These are phyloP conservation scores for Trichoderma asperellum DNA, from an alignment of 2,329 filamentous ascomycete species.

Conservation along the genomic window DNA sequence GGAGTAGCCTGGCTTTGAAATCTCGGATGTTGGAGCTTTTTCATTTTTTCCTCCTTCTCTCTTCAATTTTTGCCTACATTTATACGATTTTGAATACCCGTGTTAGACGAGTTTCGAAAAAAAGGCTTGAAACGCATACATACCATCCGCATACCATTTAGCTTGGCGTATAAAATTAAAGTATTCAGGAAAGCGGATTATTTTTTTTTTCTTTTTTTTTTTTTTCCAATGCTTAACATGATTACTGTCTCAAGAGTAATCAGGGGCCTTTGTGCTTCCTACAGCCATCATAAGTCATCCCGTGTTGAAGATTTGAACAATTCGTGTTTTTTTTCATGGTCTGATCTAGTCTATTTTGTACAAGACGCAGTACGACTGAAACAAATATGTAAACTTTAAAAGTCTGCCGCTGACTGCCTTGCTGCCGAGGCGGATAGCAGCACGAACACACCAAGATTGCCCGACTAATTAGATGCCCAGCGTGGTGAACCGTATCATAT, in stretches of 20 bases:
- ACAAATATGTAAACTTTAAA: background rate
- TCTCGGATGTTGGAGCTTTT: background rate
- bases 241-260: background rate
- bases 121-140: background rate
- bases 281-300: background rate
- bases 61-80: constrained; percentile 17
- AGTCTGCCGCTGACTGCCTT: background rate
- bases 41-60: background rate
- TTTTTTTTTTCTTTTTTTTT: background rate
- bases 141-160: constrained; percentile 9
- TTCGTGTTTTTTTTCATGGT: background rate
- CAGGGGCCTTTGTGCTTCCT: background rate
- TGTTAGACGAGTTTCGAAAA: constrained; percentile 22
- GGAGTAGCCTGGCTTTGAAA: constrained; percentile 24
- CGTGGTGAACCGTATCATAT: background rate
- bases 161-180: constrained; percentile 9
- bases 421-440: background rate
- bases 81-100: constrained; percentile 9
- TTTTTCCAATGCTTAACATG: background rate
- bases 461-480: background rate
- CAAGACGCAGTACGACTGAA: background rate
- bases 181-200: constrained; percentile 8
- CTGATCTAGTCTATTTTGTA: background rate
- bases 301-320: background rate
- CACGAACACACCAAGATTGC: background rate